A percentile compares a stretch with the other conserved stretches of the same genome.
Evolutionary conservation across 352 stramenopile genomes (phyloP).

Genomic region (Phytophthora hibernalis): DNA sequence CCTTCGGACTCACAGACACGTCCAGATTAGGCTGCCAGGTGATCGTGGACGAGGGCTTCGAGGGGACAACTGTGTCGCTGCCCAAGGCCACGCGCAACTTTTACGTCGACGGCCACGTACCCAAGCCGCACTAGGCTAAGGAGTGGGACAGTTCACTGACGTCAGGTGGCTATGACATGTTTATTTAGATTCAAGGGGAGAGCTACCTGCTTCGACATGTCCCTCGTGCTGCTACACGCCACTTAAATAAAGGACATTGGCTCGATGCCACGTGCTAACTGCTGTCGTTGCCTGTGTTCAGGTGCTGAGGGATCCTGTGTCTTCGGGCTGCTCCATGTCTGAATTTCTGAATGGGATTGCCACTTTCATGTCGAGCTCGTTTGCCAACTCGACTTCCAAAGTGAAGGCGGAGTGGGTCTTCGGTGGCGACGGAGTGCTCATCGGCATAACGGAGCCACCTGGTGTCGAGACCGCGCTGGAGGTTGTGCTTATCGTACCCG

Average conservation of each 20-base stretch:
- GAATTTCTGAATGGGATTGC: neutral
- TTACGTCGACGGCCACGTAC: slow-evolving; percentile 98
- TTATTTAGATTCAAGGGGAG: slow-evolving; percentile 42
- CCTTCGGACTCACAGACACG: slow-evolving; percentile 97
- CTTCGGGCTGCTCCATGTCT: slow-evolving; percentile 15
- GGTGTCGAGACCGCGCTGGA: slow-evolving; percentile 37
- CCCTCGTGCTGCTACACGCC: slow-evolving; percentile 18
- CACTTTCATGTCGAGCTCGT: slow-evolving; percentile 27
- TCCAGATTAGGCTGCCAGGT: slow-evolving; percentile 94
- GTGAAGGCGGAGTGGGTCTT: slow-evolving; percentile 26
- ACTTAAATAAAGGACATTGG: slow-evolving; percentile 49
- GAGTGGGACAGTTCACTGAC: no score
- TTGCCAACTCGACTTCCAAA: slow-evolving; percentile 23
- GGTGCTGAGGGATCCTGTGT: slow-evolving; percentile 4
- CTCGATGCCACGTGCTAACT: slow-evolving; percentile 24
- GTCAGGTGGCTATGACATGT: slow-evolving; percentile 18
- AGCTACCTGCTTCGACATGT: slow-evolving; percentile 10
- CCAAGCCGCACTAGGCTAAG: slow-evolving; percentile 92
- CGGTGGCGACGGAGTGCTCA: slow-evolving; percentile 16
- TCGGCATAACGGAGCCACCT: slow-evolving; percentile 30
- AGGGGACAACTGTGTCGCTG: slow-evolving; percentile 90
- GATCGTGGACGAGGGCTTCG: slow-evolving; percentile 92
- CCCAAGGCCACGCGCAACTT: slow-evolving; percentile 98
- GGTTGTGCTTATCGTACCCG: slow-evolving; percentile 14
- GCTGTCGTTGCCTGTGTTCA: slow-evolving; percentile 12